These are phyloP conservation scores for Epichloe bromicola DNA, from an alignment of 2,329 filamentous ascomycete genomes.

Conservation along the genomic window DNA sequence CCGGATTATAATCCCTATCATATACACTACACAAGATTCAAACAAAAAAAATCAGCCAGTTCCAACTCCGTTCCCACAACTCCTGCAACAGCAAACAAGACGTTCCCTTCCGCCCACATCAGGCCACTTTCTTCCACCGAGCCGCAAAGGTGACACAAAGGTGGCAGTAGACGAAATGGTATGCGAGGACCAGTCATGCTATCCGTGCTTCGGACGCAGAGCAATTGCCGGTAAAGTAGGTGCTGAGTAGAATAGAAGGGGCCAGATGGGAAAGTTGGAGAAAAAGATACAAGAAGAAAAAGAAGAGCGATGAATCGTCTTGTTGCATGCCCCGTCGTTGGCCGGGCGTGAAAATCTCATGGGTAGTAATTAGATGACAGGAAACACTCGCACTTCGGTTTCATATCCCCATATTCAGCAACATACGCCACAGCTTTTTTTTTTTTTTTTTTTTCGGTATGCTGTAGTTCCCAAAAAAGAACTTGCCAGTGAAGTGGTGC, in stretches of 20 bases:
- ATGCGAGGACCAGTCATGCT: neutral
- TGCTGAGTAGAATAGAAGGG: neutral
- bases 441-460: too few species aligned
- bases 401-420: too few species aligned
- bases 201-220: neutral
- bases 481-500: too few species aligned
- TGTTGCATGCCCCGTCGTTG: too few species aligned
- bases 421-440: too few species aligned
- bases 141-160: neutral
- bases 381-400: too few species aligned
- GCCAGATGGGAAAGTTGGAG: neutral
- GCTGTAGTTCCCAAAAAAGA: too few species aligned
- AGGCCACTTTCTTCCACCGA: neutral
- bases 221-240: neutral
- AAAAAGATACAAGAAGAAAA: neutral
- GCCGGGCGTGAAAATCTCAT: too few species aligned
- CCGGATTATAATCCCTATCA: neutral
- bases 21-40: neutral
- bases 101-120: neutral
- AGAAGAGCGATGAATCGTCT: neutral
- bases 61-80: neutral
- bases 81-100: neutral
- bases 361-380: too few species aligned
- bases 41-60: neutral
- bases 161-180: neutral